A percentile compares a stretch with the other conserved stretches of the same genome.
Evolutionary conservation across 2,329 filamentous ascomycete species (phyloP).

Genomic region (Colletotrichum lini): DNA sequence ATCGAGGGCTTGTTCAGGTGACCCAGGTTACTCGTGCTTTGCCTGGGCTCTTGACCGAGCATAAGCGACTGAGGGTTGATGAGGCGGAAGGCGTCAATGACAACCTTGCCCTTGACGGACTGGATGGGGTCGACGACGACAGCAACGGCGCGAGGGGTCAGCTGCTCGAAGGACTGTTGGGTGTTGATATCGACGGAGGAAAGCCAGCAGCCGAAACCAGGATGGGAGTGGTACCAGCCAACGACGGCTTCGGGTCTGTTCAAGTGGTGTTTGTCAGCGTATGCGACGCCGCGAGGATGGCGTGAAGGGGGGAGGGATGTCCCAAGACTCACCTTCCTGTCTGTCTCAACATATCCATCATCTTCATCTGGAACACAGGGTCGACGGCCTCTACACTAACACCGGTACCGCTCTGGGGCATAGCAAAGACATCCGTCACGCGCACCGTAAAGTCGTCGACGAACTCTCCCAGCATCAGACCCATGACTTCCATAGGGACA

Average conservation of each 20-base stretch:
- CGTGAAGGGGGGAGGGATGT: not conserved
- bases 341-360: slow-evolving; percentile 99
- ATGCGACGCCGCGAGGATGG: slow-evolving; percentile 21
- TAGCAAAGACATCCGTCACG: slow-evolving; percentile 98
- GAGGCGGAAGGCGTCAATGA: slow-evolving; percentile 98
- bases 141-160: slow-evolving; percentile 95
- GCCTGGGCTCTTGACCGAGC: slow-evolving; percentile 96
- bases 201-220: slow-evolving; percentile 98
- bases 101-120: slow-evolving; percentile 99
- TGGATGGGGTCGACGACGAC: slow-evolving; percentile 99
- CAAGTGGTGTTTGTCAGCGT: slow-evolving; percentile 33
- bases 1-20: slow-evolving; percentile 99
- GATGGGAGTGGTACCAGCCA: slow-evolving; percentile 99
- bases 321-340: slow-evolving; percentile 82
- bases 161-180: slow-evolving; percentile 99
- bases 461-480: slow-evolving; percentile 98
- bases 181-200: slow-evolving; percentile 99
- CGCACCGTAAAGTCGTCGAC: slow-evolving; percentile 99
- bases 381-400: slow-evolving; percentile 99
- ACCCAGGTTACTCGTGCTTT: slow-evolving; percentile 97
- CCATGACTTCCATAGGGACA: slow-evolving; percentile 99
- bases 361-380: slow-evolving; percentile 99
- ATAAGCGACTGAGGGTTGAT: slow-evolving; percentile 98
- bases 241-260: slow-evolving; percentile 93
- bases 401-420: slow-evolving; percentile 98